phyloP scores from a whole-genome alignment of 495 filamentous ascomycete species.

The Terfezia boudieri region DNA sequence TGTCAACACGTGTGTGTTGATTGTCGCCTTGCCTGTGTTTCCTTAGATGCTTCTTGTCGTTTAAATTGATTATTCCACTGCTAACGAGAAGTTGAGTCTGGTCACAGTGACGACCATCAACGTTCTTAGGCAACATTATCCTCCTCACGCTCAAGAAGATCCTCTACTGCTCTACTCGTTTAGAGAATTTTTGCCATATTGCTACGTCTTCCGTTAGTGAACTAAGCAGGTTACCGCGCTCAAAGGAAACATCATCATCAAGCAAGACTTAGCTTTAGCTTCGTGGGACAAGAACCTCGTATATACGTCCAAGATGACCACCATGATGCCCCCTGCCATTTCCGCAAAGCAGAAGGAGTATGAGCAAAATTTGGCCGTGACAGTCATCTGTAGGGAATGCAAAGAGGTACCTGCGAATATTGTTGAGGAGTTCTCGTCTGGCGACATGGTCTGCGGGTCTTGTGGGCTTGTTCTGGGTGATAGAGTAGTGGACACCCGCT shows the following conservation, averaged over 20 bases:
- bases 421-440: conserved; percentile 73
- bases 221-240: background rate
- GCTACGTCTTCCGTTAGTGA: background rate
- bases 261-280: too few relatives aligned
- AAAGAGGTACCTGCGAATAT: conserved; percentile 75
- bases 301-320: background rate
- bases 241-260: background rate
- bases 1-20: background rate
- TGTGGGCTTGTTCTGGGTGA: conserved; percentile 84
- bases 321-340: background rate
- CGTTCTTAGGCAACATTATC: background rate
- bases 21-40: background rate
- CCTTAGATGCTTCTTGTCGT: background rate
- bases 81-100: background rate
- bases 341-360: conserved; percentile 18
- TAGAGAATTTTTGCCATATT: background rate
- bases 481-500: conserved; percentile 80
- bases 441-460: conserved; percentile 77
- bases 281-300: background rate
- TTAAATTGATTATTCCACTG: background rate
- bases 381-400: conserved; percentile 70
- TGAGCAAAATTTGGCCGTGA: conserved; percentile 62
- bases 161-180: background rate
- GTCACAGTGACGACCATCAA: background rate
- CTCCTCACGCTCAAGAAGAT: background rate